Evolutionary conservation across 495 filamentous ascomycete genomes (phyloP).

Genomic region (Tirmania nivea): DNA sequence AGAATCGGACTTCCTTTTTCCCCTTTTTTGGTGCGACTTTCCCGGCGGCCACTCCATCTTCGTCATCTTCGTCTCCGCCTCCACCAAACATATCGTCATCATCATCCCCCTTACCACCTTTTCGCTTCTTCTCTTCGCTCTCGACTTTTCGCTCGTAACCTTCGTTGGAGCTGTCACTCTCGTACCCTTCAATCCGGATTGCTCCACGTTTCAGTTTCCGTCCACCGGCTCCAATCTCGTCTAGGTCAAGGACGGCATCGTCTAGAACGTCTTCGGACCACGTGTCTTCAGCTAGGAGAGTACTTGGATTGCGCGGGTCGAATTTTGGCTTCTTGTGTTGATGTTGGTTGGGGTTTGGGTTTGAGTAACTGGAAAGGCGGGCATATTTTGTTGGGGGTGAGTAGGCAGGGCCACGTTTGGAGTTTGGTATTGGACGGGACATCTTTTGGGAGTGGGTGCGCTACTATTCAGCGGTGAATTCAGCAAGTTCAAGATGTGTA

Average conservation of each 20-base stretch:
- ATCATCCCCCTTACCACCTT: constrained; percentile 28
- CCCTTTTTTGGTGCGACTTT: constrained; percentile 34
- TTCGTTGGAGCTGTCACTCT: constrained; percentile 83
- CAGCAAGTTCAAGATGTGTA: no score
- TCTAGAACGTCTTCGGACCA: constrained; percentile 28
- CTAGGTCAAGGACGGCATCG: constrained; percentile 52
- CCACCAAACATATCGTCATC: constrained; percentile 87
- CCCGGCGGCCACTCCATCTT: constrained; percentile 23
- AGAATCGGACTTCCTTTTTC: constrained; percentile 57
- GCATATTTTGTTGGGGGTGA: no score
- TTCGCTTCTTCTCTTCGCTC: constrained; percentile 31
- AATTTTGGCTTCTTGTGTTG: constrained; percentile 50
- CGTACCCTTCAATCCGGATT: constrained; percentile 89
- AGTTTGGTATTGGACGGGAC: no score
- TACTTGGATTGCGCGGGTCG: constrained; percentile 82
- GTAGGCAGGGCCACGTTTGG: no score
- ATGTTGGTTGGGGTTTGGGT: background rate
- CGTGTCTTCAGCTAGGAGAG: constrained; percentile 44
- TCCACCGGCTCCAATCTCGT: constrained; percentile 71
- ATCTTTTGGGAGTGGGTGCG: no score
- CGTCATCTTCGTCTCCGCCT: constrained; percentile 28
- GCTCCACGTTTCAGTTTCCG: constrained; percentile 68
- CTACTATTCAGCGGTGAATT: no score
- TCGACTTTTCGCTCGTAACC: constrained; percentile 49
- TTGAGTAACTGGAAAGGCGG: no score